Percentiles rank a stretch among this genome's conserved stretches.
These are phyloP conservation scores for Leccinum subfulvum DNA, from an alignment of 1,284 basidiomycete genomes.

Conservation along the genomic window DNA sequence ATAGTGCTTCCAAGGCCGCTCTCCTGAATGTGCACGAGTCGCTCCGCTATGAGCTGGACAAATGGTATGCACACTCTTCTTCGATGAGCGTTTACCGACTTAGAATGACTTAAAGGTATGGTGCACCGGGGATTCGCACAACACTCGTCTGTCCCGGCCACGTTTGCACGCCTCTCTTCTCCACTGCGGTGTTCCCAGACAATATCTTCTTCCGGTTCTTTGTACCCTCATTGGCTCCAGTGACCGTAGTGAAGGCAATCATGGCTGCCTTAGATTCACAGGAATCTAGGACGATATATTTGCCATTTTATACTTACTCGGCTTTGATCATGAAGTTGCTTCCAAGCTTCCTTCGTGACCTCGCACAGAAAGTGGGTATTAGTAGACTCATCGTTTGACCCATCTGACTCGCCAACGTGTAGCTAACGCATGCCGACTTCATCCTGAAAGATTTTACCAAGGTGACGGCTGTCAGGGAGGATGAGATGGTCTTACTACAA, in stretches of 20 bases:
- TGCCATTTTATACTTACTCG: slow-evolving; percentile 74
- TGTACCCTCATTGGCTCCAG: slow-evolving; percentile 70
- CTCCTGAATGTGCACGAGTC: slow-evolving; percentile 74
- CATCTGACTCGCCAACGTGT: slow-evolving; percentile 13
- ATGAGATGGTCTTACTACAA: slow-evolving; percentile 33
- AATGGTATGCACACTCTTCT: slow-evolving; percentile 42
- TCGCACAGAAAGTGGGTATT: slow-evolving; percentile 64
- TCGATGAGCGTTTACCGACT: slow-evolving; percentile 8
- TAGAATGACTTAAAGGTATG: slow-evolving; percentile 50
- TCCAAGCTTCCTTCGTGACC: slow-evolving; percentile 72
- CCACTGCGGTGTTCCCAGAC: slow-evolving; percentile 50
- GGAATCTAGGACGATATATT: slow-evolving; percentile 65
- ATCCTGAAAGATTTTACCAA: slow-evolving; percentile 48
- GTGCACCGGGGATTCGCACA: slow-evolving; percentile 72
- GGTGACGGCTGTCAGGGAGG: slow-evolving; percentile 43
- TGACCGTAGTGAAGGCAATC: slow-evolving; percentile 77
- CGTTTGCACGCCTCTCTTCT: slow-evolving; percentile 74
- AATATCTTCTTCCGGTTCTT: slow-evolving; percentile 65
- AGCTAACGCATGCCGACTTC: slow-evolving; percentile 50
- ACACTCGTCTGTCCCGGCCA: slow-evolving; percentile 80
- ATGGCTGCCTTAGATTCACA: slow-evolving; percentile 77
- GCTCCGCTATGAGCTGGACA: slow-evolving; percentile 81
- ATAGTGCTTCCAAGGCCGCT: slow-evolving; percentile 86
- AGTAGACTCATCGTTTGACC: not conserved
- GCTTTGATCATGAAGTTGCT: slow-evolving; percentile 53